Conservation (phyloP, 805 yeast species). For the Starmerella bacillaris region DNA sequence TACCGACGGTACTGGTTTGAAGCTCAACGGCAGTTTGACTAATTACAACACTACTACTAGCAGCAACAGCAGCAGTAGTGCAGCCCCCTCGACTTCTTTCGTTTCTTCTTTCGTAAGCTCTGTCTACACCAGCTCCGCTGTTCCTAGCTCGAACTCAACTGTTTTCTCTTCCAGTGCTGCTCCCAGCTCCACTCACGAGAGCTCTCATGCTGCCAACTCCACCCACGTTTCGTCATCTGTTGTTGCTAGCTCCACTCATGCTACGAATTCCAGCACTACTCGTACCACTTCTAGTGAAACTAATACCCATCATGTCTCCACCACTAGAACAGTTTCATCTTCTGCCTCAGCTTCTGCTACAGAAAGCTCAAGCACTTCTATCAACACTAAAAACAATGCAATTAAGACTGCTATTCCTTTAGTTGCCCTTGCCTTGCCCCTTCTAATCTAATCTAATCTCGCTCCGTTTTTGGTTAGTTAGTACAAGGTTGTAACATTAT, state of each 20-base stretch:
- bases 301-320: conserved; percentile 2
- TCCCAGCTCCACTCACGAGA: background rate
- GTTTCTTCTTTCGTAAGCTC: conserved; percentile 6
- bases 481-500: no score
- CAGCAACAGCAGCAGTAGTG: conserved; percentile 7
- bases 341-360: conserved; percentile 1
- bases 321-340: conserved; percentile 1
- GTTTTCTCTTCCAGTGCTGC: conserved; percentile 5
- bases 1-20: conserved; percentile 44
- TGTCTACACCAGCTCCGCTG: conserved; percentile 5
- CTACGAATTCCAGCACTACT: conserved; percentile 6
- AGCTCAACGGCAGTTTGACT: conserved; percentile 22
- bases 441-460: background rate
- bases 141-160: conserved; percentile 9
- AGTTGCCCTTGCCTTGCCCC: conserved; percentile 9
- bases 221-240: no score
- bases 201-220: no score
- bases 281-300: conserved; percentile 3
- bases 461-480: no score
- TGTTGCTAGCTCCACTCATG: conserved; percentile 1
- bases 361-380: background rate
- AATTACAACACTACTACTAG: background rate
- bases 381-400: conserved; percentile 2
- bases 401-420: conserved; percentile 9
- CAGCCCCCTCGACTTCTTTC: conserved; percentile 7